Evolutionary conservation across 139 green algal genomes (phyloP), one percentile per base, ranked within the genome.

Genomic region (Gonium pectorale): DNA sequence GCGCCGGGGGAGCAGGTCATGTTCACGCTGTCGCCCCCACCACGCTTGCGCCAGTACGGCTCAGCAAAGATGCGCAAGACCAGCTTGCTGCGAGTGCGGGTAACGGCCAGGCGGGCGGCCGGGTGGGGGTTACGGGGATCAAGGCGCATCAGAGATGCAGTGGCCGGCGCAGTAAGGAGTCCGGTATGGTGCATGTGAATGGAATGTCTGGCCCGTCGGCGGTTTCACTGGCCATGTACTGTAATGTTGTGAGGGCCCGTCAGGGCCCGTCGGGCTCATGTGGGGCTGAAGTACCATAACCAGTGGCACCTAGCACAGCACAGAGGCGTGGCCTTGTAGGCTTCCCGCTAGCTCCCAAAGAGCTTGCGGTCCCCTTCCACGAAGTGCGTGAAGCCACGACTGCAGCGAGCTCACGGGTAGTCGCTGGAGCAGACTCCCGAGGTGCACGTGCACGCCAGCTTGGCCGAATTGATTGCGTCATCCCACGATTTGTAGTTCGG

Each of bases 61-160:
- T 79, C 71, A 33, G 71, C 46, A 24, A 62, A 79, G 26, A 79
- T 8, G 31, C 71, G 71, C 5, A 79, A 21, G 33, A 52, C 33
- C 24, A 51, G 2, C 44, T 52, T 66, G 6, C 71, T 79, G 51
- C 3, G 71, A 15, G n/a, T 24, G 27, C 8, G 40, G 27, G 26
- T 4, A 24, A 7, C 26, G 3, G 38, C 54, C 15, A 37, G 21
- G 9, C 1, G 1, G 40, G 38, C 67, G 22, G 38, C 8, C 19
- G 24, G 24, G 5, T 73, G 19, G 5, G 5, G 38, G 1, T n/a
- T n/a, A n/a, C 26, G 3, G 33, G 9, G 38, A 26, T 1, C 2
- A 33, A 7, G 3, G 41, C 17, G 26, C 3, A 40, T 3, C 13
- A 21, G 62, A 9, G 29, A 40, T 9, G 62, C 5, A 6, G 62